A percentile compares a stretch with the other conserved stretches of the same genome.
Conservation (phyloP, 768 basidiomycete genomes). For the Roridomyces roridus region DNA sequence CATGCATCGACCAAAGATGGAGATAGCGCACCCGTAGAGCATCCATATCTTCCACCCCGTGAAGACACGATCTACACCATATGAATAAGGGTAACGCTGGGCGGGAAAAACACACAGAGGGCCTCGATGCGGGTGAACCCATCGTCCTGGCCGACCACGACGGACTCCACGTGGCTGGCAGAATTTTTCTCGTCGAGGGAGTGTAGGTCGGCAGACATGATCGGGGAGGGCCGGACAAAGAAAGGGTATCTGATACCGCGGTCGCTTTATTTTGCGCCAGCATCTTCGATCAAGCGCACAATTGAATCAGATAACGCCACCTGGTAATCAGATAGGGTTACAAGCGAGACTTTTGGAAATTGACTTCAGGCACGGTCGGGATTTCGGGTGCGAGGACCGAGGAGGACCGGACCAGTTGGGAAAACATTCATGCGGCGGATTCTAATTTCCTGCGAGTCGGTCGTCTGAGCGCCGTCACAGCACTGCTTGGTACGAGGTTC, state of each 20-base stretch:
- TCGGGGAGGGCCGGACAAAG: not conserved
- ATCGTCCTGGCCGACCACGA: constrained; percentile 8
- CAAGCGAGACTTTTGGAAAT: too few species aligned
- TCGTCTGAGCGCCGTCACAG: too few species aligned
- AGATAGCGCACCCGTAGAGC: not conserved
- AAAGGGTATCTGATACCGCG: too few species aligned
- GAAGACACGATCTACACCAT: constrained; percentile 5
- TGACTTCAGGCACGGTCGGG: too few species aligned
- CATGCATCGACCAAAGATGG: not conserved
- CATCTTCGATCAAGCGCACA: not conserved
- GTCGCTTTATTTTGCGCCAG: too few species aligned
- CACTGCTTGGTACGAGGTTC: too few species aligned
- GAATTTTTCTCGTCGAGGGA: not conserved
- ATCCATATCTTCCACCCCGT: constrained; percentile 14
- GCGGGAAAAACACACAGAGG: constrained; percentile 19
- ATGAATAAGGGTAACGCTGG: not conserved
- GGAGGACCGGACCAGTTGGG: too few species aligned
- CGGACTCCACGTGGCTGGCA: not conserved
- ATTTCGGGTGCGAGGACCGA: too few species aligned
- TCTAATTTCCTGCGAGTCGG: too few species aligned
- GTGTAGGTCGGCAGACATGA: constrained; percentile 9
- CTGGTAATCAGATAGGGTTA: too few species aligned
- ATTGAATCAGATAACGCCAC: not conserved
- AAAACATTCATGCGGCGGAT: too few species aligned
- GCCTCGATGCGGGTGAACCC: constrained; percentile 20